phyloP scores from a whole-genome alignment of 106 monocot species.

The Platanthera zijinensis region DNA sequence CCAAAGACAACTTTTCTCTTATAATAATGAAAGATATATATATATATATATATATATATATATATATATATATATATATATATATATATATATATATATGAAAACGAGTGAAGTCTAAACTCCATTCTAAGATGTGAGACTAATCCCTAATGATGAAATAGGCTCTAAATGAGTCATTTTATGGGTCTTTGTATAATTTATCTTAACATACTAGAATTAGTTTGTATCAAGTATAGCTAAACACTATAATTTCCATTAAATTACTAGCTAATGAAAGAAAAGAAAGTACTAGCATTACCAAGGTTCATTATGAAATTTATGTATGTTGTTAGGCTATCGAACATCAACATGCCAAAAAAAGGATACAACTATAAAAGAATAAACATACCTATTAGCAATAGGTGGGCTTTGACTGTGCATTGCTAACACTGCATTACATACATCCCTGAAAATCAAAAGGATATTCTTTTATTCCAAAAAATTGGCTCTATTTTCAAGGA shows the following conservation, averaged over 20 bases:
- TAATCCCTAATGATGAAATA: too few species aligned
- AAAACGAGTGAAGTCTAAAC: too few species aligned
- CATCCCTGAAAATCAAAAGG: constrained; percentile 45
- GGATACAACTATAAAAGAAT: background rate
- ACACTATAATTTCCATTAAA: background rate
- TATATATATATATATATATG: too few species aligned
- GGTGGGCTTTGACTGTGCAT: constrained; percentile 53
- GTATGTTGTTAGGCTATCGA: background rate
- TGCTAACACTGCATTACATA: constrained; percentile 45
- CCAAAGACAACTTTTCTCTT: too few species aligned
- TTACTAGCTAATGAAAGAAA: background rate
- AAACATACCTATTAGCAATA: constrained; percentile 43
- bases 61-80: too few species aligned
- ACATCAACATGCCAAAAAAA: background rate
- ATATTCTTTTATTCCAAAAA: constrained; percentile 50
- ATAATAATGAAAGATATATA: too few species aligned
- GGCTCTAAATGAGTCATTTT: too few species aligned
- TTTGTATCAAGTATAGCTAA: background rate
- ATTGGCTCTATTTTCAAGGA: constrained; percentile 36
- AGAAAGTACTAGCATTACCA: background rate
- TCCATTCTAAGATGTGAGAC: too few species aligned
- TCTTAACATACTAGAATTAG: background rate
- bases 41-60: too few species aligned
- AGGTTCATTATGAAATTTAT: background rate
- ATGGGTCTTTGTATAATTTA: background rate